phyloP scores from a whole-genome alignment of 192 early-diverging fungal genomes.

The Phycomyces nitens region DNA sequence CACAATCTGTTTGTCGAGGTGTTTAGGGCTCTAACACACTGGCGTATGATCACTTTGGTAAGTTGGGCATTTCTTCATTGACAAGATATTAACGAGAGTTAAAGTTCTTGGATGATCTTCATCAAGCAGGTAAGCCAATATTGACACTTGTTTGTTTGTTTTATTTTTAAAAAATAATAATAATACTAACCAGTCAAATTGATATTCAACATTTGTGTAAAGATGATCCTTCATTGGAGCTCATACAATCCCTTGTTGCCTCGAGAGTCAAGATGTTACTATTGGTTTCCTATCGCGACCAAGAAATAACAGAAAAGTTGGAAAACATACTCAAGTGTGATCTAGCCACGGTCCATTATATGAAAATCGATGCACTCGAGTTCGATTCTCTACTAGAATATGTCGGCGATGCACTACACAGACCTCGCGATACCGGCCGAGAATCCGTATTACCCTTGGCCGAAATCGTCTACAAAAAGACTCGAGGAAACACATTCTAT shows the following conservation, averaged over 20 bases:
- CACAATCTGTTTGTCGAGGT: slow-evolving; percentile 32
- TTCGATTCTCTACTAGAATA: slow-evolving; percentile 24
- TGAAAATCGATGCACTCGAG: slow-evolving; percentile 20
- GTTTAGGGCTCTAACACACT: slow-evolving; percentile 22
- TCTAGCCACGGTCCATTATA: slow-evolving; percentile 13
- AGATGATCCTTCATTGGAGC: slow-evolving; percentile 33
- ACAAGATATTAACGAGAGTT: neutral
- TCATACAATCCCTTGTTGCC: slow-evolving; percentile 21
- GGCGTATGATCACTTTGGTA: slow-evolving; percentile 32
- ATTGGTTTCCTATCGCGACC: slow-evolving; percentile 24
- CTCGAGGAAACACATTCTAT: slow-evolving; percentile 33
- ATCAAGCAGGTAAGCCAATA: slow-evolving; percentile 22
- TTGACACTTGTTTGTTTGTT: no score
- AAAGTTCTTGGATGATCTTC: slow-evolving; percentile 35
- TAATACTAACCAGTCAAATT: no score
- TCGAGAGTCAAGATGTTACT: slow-evolving; percentile 21
- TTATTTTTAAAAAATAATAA: no score
- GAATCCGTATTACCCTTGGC: slow-evolving; percentile 24
- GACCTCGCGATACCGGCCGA: slow-evolving; percentile 1
- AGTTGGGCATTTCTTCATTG: neutral
- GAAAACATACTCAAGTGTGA: slow-evolving; percentile 11
- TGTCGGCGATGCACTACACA: slow-evolving; percentile 21
- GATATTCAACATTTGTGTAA: neutral
- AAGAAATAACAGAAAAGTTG: slow-evolving; percentile 12
- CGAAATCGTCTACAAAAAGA: slow-evolving; percentile 27